A percentile compares a stretch with the other conserved stretches of the same genome.
These are phyloP conservation scores for Amoeboaphelidium occidentale DNA, from an alignment of 371 early-diverging fungal genomes.

Conservation along the genomic window DNA sequence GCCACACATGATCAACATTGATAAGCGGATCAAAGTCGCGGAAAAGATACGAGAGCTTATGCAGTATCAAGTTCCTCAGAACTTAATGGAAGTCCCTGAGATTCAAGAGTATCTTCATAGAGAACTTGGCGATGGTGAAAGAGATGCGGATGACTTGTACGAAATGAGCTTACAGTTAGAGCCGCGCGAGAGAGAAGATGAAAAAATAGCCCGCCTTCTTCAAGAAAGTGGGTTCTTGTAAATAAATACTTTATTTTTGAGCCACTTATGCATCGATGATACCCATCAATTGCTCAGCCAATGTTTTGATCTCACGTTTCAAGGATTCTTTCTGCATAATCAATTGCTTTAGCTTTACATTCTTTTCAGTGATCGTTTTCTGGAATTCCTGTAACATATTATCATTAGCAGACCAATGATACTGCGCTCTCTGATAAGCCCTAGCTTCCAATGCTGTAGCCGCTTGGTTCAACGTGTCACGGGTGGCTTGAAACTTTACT, in stretches of 20 bases:
- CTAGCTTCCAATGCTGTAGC: too few relatives aligned
- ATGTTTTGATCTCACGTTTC: too few relatives aligned
- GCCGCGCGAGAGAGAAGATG: conserved; percentile 8
- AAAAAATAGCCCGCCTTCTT: neutral
- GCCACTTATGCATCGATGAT: too few relatives aligned
- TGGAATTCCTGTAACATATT: too few relatives aligned
- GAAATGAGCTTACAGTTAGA: conserved; percentile 9
- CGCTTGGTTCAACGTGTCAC: too few relatives aligned
- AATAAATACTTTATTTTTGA: conserved; percentile 6
- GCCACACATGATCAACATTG: conserved; percentile 41
- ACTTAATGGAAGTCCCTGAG: conserved; percentile 28
- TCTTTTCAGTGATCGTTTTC: too few relatives aligned
- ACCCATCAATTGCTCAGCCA: too few relatives aligned
- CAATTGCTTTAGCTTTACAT: too few relatives aligned
- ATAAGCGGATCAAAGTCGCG: conserved; percentile 40
- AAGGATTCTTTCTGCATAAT: too few relatives aligned
- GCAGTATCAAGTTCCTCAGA: conserved; percentile 43
- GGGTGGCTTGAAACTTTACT: too few relatives aligned
- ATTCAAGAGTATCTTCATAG: conserved; percentile 9
- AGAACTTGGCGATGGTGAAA: conserved; percentile 3
- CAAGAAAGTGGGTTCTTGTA: neutral
- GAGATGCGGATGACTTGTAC: conserved; percentile 11
- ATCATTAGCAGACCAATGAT: too few relatives aligned
- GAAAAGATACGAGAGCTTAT: conserved; percentile 41
- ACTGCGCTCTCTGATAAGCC: too few relatives aligned